phyloP scores from a whole-genome alignment of 495 filamentous ascomycete species.

The Bacidia rubella region DNA sequence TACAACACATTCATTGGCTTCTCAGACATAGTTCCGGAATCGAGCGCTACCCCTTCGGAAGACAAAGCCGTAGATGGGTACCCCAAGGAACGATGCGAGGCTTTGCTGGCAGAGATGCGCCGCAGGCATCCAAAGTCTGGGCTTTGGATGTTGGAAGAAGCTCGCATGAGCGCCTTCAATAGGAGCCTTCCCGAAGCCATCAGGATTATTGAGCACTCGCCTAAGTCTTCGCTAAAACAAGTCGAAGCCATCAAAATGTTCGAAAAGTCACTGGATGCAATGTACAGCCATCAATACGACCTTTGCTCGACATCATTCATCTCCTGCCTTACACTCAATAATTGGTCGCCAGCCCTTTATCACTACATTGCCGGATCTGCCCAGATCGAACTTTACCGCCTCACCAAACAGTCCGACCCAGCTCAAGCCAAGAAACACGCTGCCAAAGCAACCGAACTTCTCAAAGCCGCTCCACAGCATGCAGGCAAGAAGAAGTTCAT shows the following conservation, averaged over 20 bases:
- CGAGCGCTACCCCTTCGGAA: slow-evolving; percentile 35
- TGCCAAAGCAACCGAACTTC: slow-evolving; percentile 51
- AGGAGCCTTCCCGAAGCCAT: slow-evolving; percentile 56
- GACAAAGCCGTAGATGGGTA: slow-evolving; percentile 47
- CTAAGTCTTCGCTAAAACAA: slow-evolving; percentile 69
- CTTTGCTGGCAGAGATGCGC: slow-evolving; percentile 62
- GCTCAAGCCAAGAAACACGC: slow-evolving; percentile 39
- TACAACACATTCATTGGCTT: slow-evolving; percentile 78
- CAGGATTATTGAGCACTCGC: slow-evolving; percentile 40
- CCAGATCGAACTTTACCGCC: slow-evolving; percentile 68
- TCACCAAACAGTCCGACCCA: slow-evolving; percentile 37
- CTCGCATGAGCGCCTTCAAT: slow-evolving; percentile 58
- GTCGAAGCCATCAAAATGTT: slow-evolving; percentile 69
- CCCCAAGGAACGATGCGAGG: slow-evolving; percentile 53
- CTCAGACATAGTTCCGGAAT: slow-evolving; percentile 69
- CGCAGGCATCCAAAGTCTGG: slow-evolving; percentile 64
- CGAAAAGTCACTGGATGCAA: slow-evolving; percentile 63
- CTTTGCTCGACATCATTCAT: slow-evolving; percentile 61
- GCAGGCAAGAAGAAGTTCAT: slow-evolving; percentile 83
- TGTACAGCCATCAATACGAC: slow-evolving; percentile 65
- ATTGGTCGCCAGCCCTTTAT: slow-evolving; percentile 82
- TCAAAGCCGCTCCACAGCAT: slow-evolving; percentile 57
- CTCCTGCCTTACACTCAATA: slow-evolving; percentile 69
- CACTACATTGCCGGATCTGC: slow-evolving; percentile 74
- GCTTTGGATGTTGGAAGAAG: slow-evolving; percentile 85